Conservation (phyloP, 805 yeast genomes). For the Kluyveromyces dobzhanskii region DNA sequence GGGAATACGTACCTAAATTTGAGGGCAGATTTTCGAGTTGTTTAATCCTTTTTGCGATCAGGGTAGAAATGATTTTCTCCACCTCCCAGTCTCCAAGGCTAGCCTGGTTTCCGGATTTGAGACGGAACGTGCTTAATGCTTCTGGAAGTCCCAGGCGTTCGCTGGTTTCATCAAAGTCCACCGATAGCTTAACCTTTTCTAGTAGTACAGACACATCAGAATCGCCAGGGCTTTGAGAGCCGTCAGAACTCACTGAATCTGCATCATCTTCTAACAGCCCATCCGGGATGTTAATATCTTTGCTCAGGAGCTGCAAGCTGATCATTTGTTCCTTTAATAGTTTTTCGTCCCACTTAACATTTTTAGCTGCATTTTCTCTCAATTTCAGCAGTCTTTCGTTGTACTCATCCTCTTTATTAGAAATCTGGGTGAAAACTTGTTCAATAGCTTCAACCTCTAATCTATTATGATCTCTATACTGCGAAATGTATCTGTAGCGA, state of each 20-base stretch:
- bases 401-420: constrained; percentile 34
- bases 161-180: constrained; percentile 26
- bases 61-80: constrained; percentile 46
- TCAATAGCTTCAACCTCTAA: constrained; percentile 39
- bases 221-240: neutral
- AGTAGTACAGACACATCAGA: neutral
- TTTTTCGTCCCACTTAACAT: constrained; percentile 34
- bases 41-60: constrained; percentile 47
- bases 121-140: constrained; percentile 16
- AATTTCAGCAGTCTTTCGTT: constrained; percentile 23
- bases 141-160: constrained; percentile 25
- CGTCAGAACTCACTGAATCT: constrained; percentile 3
- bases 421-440: constrained; percentile 32
- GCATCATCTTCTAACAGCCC: constrained; percentile 35
- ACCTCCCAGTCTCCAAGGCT: constrained; percentile 42
- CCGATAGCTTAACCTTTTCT: constrained; percentile 19
- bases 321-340: constrained; percentile 50
- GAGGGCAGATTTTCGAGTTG: constrained; percentile 63
- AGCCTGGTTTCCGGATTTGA: constrained; percentile 24
- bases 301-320: constrained; percentile 56
- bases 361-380: constrained; percentile 16
- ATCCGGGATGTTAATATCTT: constrained; percentile 57
- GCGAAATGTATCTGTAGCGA: constrained; percentile 25
- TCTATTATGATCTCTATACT: constrained; percentile 18
- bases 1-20: constrained; percentile 52